A percentile compares a stretch with the other conserved stretches of the same genome.
Evolutionary conservation across 2,329 filamentous ascomycete genomes (phyloP).

Genomic region (Nemania sp.): DNA sequence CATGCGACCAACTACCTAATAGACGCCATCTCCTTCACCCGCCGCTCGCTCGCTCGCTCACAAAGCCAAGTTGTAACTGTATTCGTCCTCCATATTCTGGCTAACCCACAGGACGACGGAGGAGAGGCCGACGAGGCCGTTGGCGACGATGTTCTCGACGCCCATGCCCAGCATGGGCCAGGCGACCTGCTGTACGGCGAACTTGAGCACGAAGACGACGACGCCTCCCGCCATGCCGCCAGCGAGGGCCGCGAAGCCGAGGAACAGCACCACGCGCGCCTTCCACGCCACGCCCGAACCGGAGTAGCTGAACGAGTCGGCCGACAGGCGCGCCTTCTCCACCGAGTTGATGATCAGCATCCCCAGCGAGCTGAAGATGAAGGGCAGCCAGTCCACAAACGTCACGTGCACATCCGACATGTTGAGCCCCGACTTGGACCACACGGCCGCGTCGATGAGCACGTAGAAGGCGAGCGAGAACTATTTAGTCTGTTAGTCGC

Average conservation of each 20-base stretch:
- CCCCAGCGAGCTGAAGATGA: slow-evolving; percentile 74
- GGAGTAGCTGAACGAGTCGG: slow-evolving; percentile 72
- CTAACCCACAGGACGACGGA: slow-evolving; percentile 75
- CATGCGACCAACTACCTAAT: neutral
- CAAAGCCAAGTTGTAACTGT: slow-evolving; percentile 74
- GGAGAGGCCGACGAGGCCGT: slow-evolving; percentile 72
- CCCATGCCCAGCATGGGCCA: slow-evolving; percentile 74
- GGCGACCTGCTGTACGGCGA: slow-evolving; percentile 66
- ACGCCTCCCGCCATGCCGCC: slow-evolving; percentile 77
- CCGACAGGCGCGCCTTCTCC: slow-evolving; percentile 73
- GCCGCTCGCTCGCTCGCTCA: slow-evolving; percentile 43
- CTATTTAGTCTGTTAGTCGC: slow-evolving; percentile 51
- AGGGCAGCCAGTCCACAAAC: slow-evolving; percentile 77
- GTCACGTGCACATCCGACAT: slow-evolving; percentile 71
- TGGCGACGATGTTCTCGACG: slow-evolving; percentile 74
- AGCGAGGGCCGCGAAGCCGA: slow-evolving; percentile 73
- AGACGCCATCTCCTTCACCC: neutral
- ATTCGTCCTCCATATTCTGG: slow-evolving; percentile 80
- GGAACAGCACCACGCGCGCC: slow-evolving; percentile 74
- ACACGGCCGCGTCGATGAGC: slow-evolving; percentile 75
- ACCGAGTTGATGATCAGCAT: slow-evolving; percentile 80
- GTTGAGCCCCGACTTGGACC: slow-evolving; percentile 72
- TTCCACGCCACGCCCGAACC: slow-evolving; percentile 75
- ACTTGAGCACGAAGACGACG: slow-evolving; percentile 76
- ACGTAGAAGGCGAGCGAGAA: slow-evolving; percentile 77